phyloP scores from a whole-genome alignment of 148 eudicot genomes.

The Rhododendron williamsianum region DNA sequence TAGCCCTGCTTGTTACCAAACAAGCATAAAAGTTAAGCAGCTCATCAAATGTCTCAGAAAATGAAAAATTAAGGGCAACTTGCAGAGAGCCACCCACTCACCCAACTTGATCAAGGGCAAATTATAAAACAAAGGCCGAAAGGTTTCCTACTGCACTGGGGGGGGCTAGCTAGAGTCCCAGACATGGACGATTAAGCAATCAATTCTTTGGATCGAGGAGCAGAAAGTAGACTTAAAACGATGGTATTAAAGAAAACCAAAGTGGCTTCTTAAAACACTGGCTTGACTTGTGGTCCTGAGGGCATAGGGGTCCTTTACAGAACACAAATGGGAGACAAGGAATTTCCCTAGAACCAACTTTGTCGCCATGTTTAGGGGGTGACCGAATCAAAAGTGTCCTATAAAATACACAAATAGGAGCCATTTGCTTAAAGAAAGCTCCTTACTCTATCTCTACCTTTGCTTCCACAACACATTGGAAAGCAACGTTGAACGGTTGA shows the following conservation, averaged over 20 bases:
- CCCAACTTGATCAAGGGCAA: not conserved
- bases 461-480: slow-evolving; percentile 14
- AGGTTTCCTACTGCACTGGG: slow-evolving; percentile 9
- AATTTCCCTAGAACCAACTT: not conserved
- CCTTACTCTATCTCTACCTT: slow-evolving; percentile 14
- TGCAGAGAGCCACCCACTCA: not conserved
- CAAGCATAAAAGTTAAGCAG: not conserved
- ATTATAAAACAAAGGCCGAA: not conserved
- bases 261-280: not conserved
- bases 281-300: slow-evolving; percentile 22
- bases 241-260: not conserved
- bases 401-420: not conserved
- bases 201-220: not conserved
- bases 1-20: not conserved
- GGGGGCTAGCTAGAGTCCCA: slow-evolving; percentile 5
- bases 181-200: slow-evolving; percentile 1
- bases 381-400: slow-evolving; percentile 2
- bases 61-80: not conserved
- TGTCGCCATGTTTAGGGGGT: slow-evolving; percentile 32
- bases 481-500: slow-evolving; percentile 30
- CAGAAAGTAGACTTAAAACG: not conserved
- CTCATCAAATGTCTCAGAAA: not conserved
- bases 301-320: slow-evolving; percentile 17
- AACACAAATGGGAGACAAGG: slow-evolving; percentile 34
- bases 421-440: slow-evolving; percentile 2